These are phyloP conservation scores for Podospora pseudocomata DNA, from an alignment of 495 filamentous ascomycete species.

Conservation along the genomic window DNA sequence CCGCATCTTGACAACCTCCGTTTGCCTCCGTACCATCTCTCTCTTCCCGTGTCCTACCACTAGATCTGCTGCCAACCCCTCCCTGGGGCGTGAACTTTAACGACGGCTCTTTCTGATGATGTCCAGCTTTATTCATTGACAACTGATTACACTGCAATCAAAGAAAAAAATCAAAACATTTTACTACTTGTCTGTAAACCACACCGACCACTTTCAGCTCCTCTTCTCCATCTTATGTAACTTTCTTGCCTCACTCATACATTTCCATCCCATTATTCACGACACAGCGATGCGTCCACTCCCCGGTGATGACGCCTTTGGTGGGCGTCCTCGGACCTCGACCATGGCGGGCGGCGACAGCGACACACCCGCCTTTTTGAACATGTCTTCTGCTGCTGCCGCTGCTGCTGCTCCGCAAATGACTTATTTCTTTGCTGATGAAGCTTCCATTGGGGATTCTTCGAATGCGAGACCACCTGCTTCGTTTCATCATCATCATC, in stretches of 20 bases:
- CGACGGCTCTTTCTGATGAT: background rate
- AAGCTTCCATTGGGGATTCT: constrained; percentile 45
- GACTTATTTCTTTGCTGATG: constrained; percentile 55
- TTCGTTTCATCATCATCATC: background rate
- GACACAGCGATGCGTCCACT: constrained; percentile 25
- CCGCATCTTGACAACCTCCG: background rate
- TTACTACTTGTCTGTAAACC: no score
- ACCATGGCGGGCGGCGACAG: constrained; percentile 16
- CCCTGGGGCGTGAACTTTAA: background rate
- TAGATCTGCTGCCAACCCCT: background rate
- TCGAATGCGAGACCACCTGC: constrained; percentile 17
- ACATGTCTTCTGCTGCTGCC: constrained; percentile 15
- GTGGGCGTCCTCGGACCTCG: constrained; percentile 26
- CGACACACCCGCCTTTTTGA: constrained; percentile 26
- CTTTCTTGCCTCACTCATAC: background rate
- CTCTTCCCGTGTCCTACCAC: background rate
- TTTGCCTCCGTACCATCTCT: background rate
- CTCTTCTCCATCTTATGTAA: background rate
- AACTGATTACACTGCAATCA: background rate
- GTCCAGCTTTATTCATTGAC: background rate
- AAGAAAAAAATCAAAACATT: background rate
- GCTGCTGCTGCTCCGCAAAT: constrained; percentile 39
- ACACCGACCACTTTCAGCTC: no score
- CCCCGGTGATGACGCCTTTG: constrained; percentile 26
- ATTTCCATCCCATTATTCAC: background rate